Evolutionary conservation across 2,329 filamentous ascomycete genomes (phyloP), one percentile per base, ranked within the genome.

Genomic region (Colletotrichum neosansevieriae): DNA sequence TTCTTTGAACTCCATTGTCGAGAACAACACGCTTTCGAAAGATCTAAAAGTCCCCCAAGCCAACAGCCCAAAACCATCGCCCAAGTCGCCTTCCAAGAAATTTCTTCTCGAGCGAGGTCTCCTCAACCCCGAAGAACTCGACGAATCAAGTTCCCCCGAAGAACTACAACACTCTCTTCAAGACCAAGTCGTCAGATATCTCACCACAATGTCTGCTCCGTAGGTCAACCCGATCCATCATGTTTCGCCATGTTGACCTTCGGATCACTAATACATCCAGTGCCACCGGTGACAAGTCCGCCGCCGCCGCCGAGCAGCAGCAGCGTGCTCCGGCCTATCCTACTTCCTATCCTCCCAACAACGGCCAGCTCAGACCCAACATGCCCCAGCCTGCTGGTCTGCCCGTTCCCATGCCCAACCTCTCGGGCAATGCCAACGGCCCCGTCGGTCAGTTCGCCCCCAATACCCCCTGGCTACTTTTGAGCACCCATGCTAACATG

Each of bases 381-480:
- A 53, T 67, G 63, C 34, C 32, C 12, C 17, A n/a, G 3, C 40
- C 65, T 17, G 65, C 65, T 17, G 65, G 60, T 12, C 53, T 68
- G 15, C 65, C 66, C 6, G 53, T 68, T 13, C 65, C 73, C 58
- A 76, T 77, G 72, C 79, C 79, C 34, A 76, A 76, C 60, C 77
- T 81, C 51, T 79, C 79, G 5, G 78, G 79, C 68, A 74, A 76
- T 45, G 76, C 74, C 59, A 78, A 77, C 72, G 73, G 75, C 40
- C 69, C 74, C 21, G 73, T 77, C 17, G 76, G 74, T 75, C 68
- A 69, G 71, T 71, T 13, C 4, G 3, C 12, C 38, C 36, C 50
- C 24, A 13, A 15, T n/a, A 6, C 3, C 11, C 21, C 21, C 12
- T 21, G 17, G 5, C 29, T 45, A 6, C 15, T 12, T 9, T 9